A percentile compares a stretch with the other conserved stretches of the same genome.
Conservation (phyloP, 768 basidiomycete genomes). For the Hysterangium stoloniferum region DNA sequence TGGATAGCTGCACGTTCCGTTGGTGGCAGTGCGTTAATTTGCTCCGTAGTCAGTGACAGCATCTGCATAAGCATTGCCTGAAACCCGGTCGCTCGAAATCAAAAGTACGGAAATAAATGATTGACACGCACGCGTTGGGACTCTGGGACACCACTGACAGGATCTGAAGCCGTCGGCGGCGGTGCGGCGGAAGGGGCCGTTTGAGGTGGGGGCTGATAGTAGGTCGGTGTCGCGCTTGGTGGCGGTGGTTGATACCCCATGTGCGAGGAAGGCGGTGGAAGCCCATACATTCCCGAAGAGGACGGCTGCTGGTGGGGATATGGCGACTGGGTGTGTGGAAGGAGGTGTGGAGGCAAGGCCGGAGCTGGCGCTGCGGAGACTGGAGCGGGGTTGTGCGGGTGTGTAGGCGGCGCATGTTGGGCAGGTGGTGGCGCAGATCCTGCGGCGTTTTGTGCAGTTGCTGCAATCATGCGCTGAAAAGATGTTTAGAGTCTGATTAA, state of each 20-base stretch:
- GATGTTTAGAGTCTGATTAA: slow-evolving; percentile 26
- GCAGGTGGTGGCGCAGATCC: slow-evolving; percentile 14
- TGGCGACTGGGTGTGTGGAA: background rate
- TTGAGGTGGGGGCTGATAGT: slow-evolving; percentile 27
- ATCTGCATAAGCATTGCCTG: slow-evolving; percentile 86
- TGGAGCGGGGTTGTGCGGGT: slow-evolving; percentile 12
- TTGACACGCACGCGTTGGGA: slow-evolving; percentile 37
- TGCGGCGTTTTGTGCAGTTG: slow-evolving; percentile 21
- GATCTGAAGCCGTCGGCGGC: slow-evolving; percentile 17
- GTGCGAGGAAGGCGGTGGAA: slow-evolving; percentile 26
- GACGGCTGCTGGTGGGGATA: slow-evolving; percentile 21
- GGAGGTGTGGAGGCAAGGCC: slow-evolving; percentile 23
- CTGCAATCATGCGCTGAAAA: slow-evolving; percentile 45
- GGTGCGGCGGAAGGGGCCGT: too few relatives aligned
- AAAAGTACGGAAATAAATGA: slow-evolving; percentile 13
- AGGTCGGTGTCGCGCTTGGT: slow-evolving; percentile 21
- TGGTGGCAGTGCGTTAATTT: slow-evolving; percentile 75
- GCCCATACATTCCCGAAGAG: slow-evolving; percentile 20
- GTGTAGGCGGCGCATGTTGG: slow-evolving; percentile 12
- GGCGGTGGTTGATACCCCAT: slow-evolving; percentile 25
- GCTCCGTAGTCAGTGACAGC: slow-evolving; percentile 68
- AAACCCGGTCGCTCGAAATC: slow-evolving; percentile 15
- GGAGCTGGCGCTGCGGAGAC: slow-evolving; percentile 14
- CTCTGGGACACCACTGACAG: slow-evolving; percentile 30
- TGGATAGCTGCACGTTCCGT: slow-evolving; percentile 73